Evolutionary conservation across 495 filamentous ascomycete genomes (phyloP).

Genomic region (Durotheca rogersii): DNA sequence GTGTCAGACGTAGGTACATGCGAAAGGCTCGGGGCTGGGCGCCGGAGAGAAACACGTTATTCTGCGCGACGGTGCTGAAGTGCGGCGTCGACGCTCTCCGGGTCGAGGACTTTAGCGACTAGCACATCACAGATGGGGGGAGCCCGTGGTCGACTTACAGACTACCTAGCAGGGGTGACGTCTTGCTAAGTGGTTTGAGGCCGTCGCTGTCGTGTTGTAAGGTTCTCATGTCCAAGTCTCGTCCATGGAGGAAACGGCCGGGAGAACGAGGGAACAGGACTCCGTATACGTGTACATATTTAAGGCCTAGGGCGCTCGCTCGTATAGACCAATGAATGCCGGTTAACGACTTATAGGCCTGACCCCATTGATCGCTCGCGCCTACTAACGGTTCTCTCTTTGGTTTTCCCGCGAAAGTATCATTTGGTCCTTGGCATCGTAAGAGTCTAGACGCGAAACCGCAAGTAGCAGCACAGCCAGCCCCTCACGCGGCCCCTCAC

Average conservation of each 20-base stretch:
- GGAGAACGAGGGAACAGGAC: background rate
- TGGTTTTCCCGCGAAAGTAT: no score
- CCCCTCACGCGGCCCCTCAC: background rate
- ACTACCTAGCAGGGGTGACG: slow-evolving; percentile 65
- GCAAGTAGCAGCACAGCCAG: no score
- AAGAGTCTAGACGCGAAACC: no score
- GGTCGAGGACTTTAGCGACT: slow-evolving; percentile 48
- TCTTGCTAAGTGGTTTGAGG: slow-evolving; percentile 37
- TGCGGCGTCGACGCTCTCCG: slow-evolving; percentile 51
- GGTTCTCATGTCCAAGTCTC: background rate
- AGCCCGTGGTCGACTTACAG: slow-evolving; percentile 58
- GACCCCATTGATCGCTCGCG: no score
- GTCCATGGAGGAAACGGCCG: background rate
- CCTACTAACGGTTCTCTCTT: no score
- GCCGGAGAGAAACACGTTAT: slow-evolving; percentile 55
- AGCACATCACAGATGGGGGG: slow-evolving; percentile 55
- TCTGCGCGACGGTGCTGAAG: slow-evolving; percentile 56
- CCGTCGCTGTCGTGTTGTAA: slow-evolving; percentile 32
- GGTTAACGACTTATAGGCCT: no score
- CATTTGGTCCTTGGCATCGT: no score
- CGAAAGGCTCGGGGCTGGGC: slow-evolving; percentile 54
- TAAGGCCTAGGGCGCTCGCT: no score
- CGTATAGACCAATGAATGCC: no score
- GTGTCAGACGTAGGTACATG: slow-evolving; percentile 31
- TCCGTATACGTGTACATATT: no score